Conservation (phyloP, 2,329 filamentous ascomycete species). For the Neonectria magnoliae region DNA sequence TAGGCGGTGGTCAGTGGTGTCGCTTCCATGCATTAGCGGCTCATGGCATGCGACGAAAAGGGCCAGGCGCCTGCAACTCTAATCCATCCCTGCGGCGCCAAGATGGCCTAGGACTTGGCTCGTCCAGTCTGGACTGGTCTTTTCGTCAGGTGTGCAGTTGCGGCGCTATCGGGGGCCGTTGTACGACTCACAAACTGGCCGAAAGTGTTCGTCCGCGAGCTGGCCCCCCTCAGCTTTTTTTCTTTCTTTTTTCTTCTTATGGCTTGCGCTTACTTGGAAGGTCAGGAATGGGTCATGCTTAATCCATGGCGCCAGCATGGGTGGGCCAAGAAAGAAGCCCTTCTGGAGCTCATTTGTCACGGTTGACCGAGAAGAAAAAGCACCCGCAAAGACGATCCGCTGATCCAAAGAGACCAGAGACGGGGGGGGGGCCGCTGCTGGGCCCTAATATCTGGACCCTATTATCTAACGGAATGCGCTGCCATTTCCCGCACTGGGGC, state of each 20-base stretch:
- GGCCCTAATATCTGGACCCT: conserved; percentile 39
- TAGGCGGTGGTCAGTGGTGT: conserved; percentile 35
- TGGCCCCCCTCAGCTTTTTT: background rate
- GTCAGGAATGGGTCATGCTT: conserved; percentile 22
- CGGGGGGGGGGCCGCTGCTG: conserved; percentile 9
- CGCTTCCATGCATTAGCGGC: conserved; percentile 38
- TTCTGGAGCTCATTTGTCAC: conserved; percentile 34
- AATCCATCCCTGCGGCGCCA: conserved; percentile 31
- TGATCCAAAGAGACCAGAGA: conserved; percentile 27
- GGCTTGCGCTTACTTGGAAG: conserved; percentile 20
- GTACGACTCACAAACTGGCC: background rate
- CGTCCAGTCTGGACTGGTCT: conserved; percentile 36
- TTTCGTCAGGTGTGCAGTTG: conserved; percentile 29
- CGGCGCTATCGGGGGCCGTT: conserved; percentile 21
- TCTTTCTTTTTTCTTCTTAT: background rate
- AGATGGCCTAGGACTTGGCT: conserved; percentile 29
- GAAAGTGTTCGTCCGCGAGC: background rate
- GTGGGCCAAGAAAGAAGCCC: background rate
- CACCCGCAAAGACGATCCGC: conserved; percentile 7
- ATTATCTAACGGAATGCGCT: conserved; percentile 45
- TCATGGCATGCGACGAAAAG: conserved; percentile 25
- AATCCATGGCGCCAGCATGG: background rate
- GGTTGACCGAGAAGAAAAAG: conserved; percentile 28
- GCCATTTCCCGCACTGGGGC: conserved; percentile 37
- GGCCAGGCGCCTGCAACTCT: conserved; percentile 37